Base-by-base conservation (phyloP, 2,329 filamentous ascomycete genomes). In the Zarea fungicola region DNA sequence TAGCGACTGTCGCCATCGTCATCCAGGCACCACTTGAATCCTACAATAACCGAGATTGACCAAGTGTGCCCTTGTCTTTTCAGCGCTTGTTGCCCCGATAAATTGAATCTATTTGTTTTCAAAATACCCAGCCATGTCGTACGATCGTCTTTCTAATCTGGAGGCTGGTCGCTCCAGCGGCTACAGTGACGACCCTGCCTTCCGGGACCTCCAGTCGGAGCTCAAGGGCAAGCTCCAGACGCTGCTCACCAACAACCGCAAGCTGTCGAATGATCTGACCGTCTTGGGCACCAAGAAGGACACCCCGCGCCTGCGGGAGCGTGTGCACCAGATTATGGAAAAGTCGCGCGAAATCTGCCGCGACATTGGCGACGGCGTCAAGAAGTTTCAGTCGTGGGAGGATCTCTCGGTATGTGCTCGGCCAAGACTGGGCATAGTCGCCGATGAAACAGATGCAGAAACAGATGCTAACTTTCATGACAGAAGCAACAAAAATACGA, bases 401-500 rank as follows among this genome's bases (percentile, higher is more conserved):
- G 89, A 92, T 61, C 83, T 89, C 44, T 88, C 84, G 63, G 86
- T 90, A 76, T 57, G 79, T 65, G 22, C 32, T 16, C 10, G 36
- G 13, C 18, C 11, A 42, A 29, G 9, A 51, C 10, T n/a, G 14
- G 4, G 22, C 18, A n/a, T n/a, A n/a, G n/a, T n/a, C n/a, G n/a
- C n/a, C n/a, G n/a, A n/a, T 44, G 46, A 26, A 25, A 51, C 34
- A 37, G 26, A 16, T 9, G 18, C 14, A 26, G 9, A 21, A 37
- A 3, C 3, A 37, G n/a, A 18, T 19, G 28, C 7, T 23, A 18
- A 35, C 34, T 28, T 26, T 22, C 49, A 19, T 52, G 21, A 46
- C 52, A 96, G 89, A 89, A 92, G 52, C 87, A 89, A 48, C 93
- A 99, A 74, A 95, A 92, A 69, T 97, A 95, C 74, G 93, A 90